Base-by-base conservation (phyloP, 2,329 filamentous ascomycete species). In the Trichoderma sp. region DNA sequence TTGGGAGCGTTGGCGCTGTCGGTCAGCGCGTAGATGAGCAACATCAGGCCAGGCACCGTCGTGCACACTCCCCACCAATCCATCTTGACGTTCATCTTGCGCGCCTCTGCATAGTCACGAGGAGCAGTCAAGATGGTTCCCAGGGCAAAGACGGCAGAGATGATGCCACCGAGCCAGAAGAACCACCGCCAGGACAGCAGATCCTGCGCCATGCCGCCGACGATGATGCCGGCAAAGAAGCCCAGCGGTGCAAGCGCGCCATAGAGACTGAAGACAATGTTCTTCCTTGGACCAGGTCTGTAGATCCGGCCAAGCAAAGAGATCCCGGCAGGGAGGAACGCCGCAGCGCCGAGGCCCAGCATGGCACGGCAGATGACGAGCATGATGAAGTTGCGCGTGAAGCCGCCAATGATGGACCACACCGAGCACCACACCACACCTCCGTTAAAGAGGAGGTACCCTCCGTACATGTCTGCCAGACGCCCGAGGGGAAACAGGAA, bases 1-100 rank as follows among this genome's bases (percentile, higher is more conserved):
- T 83, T 69, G 0, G 83, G 78, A 1, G 86, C 86, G 72, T 89
- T 85, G 1, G 85, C 82, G 52, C 85, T 86, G 66, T 90, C 85
- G 1, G 88, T 90, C 64, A 92, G 82, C 3, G 88, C 85, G 68
- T 88, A 91, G 5, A 90, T 85, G 69, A 90, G 77, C n/a, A 91
- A 77, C 21, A 89, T 79, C 5, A 90, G 74, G 0, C 87, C 88
- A 0, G 79, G 77, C 2, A 88, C 78, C 14, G 84, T 85, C 21
- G 85, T 78, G 5, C 76, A 70, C 7, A 80, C 77, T 1, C 88
- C 88, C 44, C 78, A 74, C 84, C 85, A 90, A 71, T 90, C 88
- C 87, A 90, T 90, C 44, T 69, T 69, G 61, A 73, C 71, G 1
- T 65, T 67, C 47, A 69, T 67, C 28, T 70, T 69, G 54, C 72